Percentiles rank a stretch among this genome's conserved stretches.
Evolutionary conservation across 345 rosid species (phyloP).

Genomic region (Citrus australasica): DNA sequence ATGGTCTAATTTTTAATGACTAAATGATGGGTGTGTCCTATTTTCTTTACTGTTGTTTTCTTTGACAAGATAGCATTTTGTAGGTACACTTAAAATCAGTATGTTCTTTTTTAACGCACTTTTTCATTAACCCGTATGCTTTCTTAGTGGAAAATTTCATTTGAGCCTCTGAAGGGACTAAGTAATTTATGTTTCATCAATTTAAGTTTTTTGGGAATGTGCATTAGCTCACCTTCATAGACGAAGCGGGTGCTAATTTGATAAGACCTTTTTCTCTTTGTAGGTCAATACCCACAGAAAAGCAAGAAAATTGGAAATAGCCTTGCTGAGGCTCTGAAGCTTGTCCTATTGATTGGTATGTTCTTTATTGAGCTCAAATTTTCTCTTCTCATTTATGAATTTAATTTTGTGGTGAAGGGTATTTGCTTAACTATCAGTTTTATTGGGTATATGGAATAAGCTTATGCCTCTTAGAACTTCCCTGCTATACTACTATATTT

Average conservation of each 20-base stretch:
- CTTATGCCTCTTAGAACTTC: neutral
- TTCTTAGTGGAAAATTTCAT: neutral
- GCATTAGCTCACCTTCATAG: neutral
- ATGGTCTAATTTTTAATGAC: neutral
- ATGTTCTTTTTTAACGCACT: neutral
- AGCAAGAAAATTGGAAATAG: conserved; percentile 52
- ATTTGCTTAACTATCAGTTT: neutral
- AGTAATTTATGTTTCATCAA: neutral
- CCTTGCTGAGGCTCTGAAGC: conserved; percentile 81
- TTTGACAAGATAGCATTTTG: neutral
- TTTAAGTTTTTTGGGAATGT: neutral
- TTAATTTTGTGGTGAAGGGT: neutral
- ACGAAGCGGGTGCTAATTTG: neutral
- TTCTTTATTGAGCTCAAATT: neutral
- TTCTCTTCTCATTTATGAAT: neutral
- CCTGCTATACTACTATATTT: neutral
- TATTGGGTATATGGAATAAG: neutral
- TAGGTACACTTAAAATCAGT: neutral
- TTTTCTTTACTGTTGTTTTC: neutral
- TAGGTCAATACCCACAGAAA: conserved; percentile 52
- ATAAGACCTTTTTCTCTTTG: conserved; percentile 19
- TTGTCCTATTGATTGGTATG: conserved; percentile 76
- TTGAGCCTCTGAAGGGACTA: neutral
- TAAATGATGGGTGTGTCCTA: neutral
- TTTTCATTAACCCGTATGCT: neutral